phyloP scores from a whole-genome alignment of 192 early-diverging fungal species.

The Umbelopsis isabellina region DNA sequence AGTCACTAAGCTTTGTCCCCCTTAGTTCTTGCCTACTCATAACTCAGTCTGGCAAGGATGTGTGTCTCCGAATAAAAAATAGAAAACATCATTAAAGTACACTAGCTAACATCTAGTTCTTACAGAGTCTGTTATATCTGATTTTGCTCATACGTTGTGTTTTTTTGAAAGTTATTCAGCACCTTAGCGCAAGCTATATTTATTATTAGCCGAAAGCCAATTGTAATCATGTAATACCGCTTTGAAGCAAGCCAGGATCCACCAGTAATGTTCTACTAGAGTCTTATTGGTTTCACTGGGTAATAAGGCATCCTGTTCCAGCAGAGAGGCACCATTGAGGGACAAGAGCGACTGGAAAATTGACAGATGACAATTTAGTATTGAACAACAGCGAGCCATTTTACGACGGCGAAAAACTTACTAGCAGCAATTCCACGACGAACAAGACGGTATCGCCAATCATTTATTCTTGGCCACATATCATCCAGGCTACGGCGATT shows the following conservation, averaged over 20 bases:
- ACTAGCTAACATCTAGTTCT: no score
- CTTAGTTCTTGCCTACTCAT: no score
- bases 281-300: no score
- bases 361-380: background rate
- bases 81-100: background rate
- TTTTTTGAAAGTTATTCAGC: no score
- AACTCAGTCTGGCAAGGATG: no score
- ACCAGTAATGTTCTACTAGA: no score
- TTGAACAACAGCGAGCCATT: background rate
- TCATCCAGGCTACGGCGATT: conserved; percentile 40
- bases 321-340: conserved; percentile 5
- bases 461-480: conserved; percentile 57
- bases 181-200: no score
- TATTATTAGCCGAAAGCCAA: no score
- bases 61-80: no score
- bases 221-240: background rate
- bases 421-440: conserved; percentile 63
- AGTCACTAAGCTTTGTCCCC: no score
- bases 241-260: background rate
- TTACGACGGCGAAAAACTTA: background rate
- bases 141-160: no score
- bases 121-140: no score
- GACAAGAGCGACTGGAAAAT: background rate
- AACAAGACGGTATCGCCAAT: conserved; percentile 70
- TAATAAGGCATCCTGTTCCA: background rate